Evolutionary conservation across 1,284 basidiomycete species (phyloP).

Genomic region (Ceratobasidium sp.): DNA sequence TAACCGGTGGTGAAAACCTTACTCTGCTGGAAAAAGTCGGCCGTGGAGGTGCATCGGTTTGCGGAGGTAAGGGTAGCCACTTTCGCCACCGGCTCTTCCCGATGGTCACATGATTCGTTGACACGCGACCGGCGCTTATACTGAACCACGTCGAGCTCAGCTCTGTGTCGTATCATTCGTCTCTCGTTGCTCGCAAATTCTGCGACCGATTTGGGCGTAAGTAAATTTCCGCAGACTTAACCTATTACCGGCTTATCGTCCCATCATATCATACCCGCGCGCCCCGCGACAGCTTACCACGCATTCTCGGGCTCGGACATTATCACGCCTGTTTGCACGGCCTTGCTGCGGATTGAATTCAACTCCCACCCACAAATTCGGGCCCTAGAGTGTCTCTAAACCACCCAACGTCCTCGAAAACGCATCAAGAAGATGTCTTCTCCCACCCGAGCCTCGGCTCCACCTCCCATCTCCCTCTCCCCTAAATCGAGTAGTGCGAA

Average conservation of each 20-base stretch:
- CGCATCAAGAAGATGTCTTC: conserved; percentile 33
- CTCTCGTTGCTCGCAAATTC: background rate
- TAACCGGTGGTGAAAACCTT: background rate
- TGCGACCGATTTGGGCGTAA: conserved; percentile 12
- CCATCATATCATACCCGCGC: no score
- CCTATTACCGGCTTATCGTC: no score
- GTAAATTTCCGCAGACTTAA: conserved; percentile 1
- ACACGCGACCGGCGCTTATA: conserved; percentile 19
- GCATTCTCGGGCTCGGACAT: conserved; percentile 27
- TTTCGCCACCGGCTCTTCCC: conserved; percentile 2
- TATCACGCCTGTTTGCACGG: conserved; percentile 20
- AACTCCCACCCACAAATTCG: background rate
- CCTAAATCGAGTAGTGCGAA: conserved; percentile 45
- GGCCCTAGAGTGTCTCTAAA: background rate
- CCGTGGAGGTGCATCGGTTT: background rate
- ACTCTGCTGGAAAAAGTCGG: background rate
- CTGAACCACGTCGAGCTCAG: conserved; percentile 30
- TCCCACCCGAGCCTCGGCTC: conserved; percentile 17
- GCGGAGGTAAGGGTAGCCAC: background rate
- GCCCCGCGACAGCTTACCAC: background rate
- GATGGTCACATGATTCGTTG: background rate
- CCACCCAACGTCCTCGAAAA: background rate
- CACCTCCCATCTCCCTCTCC: conserved; percentile 37
- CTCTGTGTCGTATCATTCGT: conserved; percentile 18
- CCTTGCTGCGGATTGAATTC: conserved; percentile 25